Evolutionary conservation across 371 early-diverging fungal species (phyloP), one percentile per base, ranked within the genome.

Genomic region (Syncephalastrum racemosum): DNA sequence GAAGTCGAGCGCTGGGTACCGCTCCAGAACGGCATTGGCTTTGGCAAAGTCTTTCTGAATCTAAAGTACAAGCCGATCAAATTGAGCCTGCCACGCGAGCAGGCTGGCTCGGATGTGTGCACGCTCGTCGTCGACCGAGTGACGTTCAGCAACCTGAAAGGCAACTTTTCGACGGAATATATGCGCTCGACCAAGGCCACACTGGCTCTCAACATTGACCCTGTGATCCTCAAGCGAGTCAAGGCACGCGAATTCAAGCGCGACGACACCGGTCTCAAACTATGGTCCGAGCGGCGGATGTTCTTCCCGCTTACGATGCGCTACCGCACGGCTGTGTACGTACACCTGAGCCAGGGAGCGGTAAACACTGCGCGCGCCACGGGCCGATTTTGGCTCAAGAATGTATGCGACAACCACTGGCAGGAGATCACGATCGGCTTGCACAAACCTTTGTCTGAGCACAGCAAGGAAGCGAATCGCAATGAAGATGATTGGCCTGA

Each of bases 261-360:
- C 27, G 25, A 24, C 6, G 44, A 20, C 16, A 31, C 5, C 31
- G 47, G 46, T n/a, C 46, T 52, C 2, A 22, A 40, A 1, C 6
- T 31, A 1, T 72, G 72, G 72, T 44, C 50, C 14, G 44, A 53
- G 10, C 52, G 60, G 13, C 58, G 50, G 3, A 40, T 68, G 25
- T 72, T 63, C 31, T 66, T 72, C 22, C 72, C 72, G 5, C 54
- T 72, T 14, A 55, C 49, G 6, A 72, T 68, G 72, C 63, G 72
- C 7, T 68, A 72, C 39, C 49, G 58, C 20, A 68, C 69, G 0
- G 69, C 69, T 6, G 14, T 72, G n/a, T 72, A 54, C 31, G 42
- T 72, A 1, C 66, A 72, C 19, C n/a, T 68, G 2, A 41, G 20
- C 1, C 62, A 68, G 39, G 67, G 67, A 4, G 41, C 41, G 12